Conservation (phyloP, 495 filamentous ascomycete species). For the Penicillium roqueforti region DNA sequence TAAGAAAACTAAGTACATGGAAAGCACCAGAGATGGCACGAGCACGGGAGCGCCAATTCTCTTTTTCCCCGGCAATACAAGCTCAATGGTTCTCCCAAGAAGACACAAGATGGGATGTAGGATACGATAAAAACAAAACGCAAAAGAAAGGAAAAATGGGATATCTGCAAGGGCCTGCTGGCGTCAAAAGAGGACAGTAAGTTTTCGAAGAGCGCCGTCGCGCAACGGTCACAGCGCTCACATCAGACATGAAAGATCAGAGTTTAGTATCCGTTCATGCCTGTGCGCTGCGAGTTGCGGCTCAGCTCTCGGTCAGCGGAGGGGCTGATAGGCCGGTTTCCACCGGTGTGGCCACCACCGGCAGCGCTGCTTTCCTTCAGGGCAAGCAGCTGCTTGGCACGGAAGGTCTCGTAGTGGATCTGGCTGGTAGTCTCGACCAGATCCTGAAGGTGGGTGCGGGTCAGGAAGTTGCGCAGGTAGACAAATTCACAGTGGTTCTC, state of each 20-base stretch:
- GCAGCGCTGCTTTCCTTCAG: slow-evolving; percentile 96
- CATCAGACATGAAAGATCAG: slow-evolving; percentile 10
- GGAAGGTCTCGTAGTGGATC: slow-evolving; percentile 99
- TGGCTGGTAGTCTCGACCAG: slow-evolving; percentile 99
- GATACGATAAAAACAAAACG: slow-evolving; percentile 26
- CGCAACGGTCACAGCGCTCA: slow-evolving; percentile 16
- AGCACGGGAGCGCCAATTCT: slow-evolving; percentile 31
- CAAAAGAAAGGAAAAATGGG: slow-evolving; percentile 35
- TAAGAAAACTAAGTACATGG: slow-evolving; percentile 45
- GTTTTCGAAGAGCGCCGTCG: slow-evolving; percentile 21
- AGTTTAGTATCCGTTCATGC: slow-evolving; percentile 94
- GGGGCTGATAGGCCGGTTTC: slow-evolving; percentile 91
- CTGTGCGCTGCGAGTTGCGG: slow-evolving; percentile 91
- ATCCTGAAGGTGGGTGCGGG: slow-evolving; percentile 92
- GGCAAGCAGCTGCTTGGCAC: slow-evolving; percentile 95
- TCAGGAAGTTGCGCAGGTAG: slow-evolving; percentile 96
- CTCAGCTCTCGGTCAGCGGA: slow-evolving; percentile 92
- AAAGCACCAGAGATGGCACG: slow-evolving; percentile 27
- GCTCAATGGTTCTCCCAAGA: slow-evolving; percentile 14
- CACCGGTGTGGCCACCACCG: slow-evolving; percentile 60
- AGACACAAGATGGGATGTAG: slow-evolving; percentile 12
- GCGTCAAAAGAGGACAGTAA: slow-evolving; percentile 31
- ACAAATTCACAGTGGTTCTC: slow-evolving; percentile 99
- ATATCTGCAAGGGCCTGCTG: slow-evolving; percentile 47
- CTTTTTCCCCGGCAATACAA: slow-evolving; percentile 29